Base-by-base conservation (phyloP, 2,329 filamentous ascomycete genomes). In the Aspergillus thermomutatus region DNA sequence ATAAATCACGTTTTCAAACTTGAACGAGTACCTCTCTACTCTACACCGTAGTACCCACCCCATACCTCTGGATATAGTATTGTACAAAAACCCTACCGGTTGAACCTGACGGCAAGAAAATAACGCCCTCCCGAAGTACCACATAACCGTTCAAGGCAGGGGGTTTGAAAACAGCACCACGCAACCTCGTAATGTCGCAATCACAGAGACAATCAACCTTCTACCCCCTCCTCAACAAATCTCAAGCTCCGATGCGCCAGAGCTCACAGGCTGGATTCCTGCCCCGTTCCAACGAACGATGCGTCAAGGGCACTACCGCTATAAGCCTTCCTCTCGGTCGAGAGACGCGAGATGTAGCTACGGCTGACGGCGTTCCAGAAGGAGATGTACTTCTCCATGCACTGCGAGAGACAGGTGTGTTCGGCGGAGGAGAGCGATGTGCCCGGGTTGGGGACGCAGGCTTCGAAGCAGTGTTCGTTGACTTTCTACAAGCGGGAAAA, bases 301-400 rank as follows among this genome's bases (percentile, higher is more conserved):
- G 31, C 5, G 31, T 37, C 62, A 40, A 64, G 54, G 26, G 60
- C 59, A 55, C 72, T 69, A 5, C 64, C 64, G n/a, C 66, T 67
- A 56, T 67, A 55, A 25, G 61, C 77, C 77, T 87, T 86, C 63
- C 81, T 80, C 73, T 87, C 85, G 75, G 86, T 74, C 64, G 84
- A 60, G 43, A 77, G 61, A 17, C 75, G 81, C 60, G 75, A 75
- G 68, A 91, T 83, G 72, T 91, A 91, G 43, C 86, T 81, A 49
- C 80, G 75, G 77, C 87, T 89, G 68, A 90, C 86, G 61, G 83
- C 78, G 77, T 92, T 92, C 90, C 90, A 93, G 10, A 88, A 83
- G 31, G 82, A 78, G 81, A 92, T 90, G 80, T 92, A 93, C 76
- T 92, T 92, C 68, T 92, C 89, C 85, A 92, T 90, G 79, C 90